A percentile compares a stretch with the other conserved stretches of the same genome.
Evolutionary conservation across 2,329 filamentous ascomycete species (phyloP).

Genomic region (Blastomyces emzantsi): DNA sequence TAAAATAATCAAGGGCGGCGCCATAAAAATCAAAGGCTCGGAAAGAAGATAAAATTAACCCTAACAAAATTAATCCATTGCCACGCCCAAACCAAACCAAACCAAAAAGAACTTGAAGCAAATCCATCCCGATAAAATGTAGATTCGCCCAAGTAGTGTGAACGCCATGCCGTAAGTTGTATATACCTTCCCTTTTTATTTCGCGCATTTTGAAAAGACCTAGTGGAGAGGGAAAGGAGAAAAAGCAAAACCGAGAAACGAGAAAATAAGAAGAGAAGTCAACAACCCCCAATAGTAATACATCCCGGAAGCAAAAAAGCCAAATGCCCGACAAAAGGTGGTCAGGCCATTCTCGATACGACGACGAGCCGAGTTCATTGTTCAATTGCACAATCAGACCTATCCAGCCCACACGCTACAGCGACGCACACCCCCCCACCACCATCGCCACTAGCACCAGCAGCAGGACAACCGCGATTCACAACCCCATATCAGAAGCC

Average conservation of each 20-base stretch:
- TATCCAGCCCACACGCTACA: neutral
- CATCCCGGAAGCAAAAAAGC: neutral
- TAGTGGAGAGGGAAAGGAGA: neutral
- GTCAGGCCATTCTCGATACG: neutral
- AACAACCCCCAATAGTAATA: neutral
- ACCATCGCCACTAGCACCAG: neutral
- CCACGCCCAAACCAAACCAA: neutral
- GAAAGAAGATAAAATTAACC: neutral
- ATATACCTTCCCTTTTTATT: neutral
- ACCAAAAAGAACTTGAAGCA: neutral
- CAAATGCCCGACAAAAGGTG: neutral
- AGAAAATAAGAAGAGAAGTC: neutral
- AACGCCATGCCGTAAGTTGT: neutral
- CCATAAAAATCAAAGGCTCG: neutral
- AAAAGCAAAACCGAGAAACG: neutral
- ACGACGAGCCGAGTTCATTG: neutral
- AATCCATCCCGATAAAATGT: neutral
- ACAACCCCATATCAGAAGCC: constrained; percentile 3
- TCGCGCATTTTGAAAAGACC: neutral
- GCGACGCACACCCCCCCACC: neutral
- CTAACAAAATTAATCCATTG: neutral
- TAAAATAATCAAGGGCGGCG: neutral
- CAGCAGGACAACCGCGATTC: neutral
- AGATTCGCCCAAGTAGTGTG: neutral
- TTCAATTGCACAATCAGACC: no score